A percentile compares a stretch with the other conserved stretches of the same genome.
These are phyloP conservation scores for Tulasnella sp. DNA, from an alignment of 768 basidiomycete genomes.

Conservation along the genomic window DNA sequence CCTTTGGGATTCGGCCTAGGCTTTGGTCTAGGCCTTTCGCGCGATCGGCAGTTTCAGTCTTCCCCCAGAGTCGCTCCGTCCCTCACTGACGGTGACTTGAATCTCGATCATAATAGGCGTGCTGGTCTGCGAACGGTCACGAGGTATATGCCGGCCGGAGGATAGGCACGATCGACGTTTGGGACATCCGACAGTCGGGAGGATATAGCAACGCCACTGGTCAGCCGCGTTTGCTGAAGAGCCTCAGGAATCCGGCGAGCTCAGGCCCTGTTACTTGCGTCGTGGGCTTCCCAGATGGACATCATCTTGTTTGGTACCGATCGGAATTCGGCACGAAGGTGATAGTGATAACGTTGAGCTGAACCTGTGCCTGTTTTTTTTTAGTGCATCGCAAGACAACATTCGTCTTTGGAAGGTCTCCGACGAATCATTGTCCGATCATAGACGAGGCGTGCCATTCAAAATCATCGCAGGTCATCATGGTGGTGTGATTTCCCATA, in stretches of 20 bases:
- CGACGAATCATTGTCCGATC: constrained; percentile 55
- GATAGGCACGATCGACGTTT: constrained; percentile 84
- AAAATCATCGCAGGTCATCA: constrained; percentile 95
- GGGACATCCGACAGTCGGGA: constrained; percentile 83
- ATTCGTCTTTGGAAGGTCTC: constrained; percentile 88
- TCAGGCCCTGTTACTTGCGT: constrained; percentile 90
- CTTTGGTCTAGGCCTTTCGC: background rate
- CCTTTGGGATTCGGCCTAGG: background rate
- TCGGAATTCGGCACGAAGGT: constrained; percentile 26
- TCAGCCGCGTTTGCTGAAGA: constrained; percentile 72
- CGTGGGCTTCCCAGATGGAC: constrained; percentile 82
- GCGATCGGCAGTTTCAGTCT: background rate
- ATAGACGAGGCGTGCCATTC: constrained; percentile 55
- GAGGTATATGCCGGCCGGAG: constrained; percentile 87
- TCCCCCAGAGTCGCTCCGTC: background rate
- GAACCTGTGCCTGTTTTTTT: background rate
- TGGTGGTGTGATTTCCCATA: constrained; percentile 85
- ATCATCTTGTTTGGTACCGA: constrained; percentile 87
- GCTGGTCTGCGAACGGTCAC: constrained; percentile 82
- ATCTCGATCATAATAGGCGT: constrained; percentile 47
- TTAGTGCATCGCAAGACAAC: constrained; percentile 84
- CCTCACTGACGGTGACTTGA: background rate
- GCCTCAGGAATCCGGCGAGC: constrained; percentile 72
- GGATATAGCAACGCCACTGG: constrained; percentile 41
- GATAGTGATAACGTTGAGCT: constrained; percentile 1